Conservation (phyloP, 1,284 basidiomycete genomes). For the Leccinum cinnamomeum region DNA sequence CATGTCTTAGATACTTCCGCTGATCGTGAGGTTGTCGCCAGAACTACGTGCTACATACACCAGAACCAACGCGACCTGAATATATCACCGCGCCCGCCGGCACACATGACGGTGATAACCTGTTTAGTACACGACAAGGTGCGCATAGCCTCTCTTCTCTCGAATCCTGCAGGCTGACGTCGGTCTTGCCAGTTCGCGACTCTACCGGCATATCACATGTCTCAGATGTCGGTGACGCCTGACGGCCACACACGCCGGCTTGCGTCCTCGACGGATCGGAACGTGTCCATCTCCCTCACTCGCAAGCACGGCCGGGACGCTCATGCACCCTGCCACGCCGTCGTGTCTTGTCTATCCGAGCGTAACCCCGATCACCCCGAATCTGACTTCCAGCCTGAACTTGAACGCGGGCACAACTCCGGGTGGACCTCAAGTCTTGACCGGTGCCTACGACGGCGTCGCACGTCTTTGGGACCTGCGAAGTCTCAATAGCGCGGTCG, state of each 20-base stretch:
- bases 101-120: no score
- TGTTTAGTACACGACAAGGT: no score
- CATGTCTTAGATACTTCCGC: no score
- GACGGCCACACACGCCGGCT: conserved; percentile 46
- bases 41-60: no score
- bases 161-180: no score
- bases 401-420: not conserved
- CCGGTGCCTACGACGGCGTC: conserved; percentile 81
- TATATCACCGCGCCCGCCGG: no score
- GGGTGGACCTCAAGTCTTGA: conserved; percentile 55
- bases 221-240: conserved; percentile 33
- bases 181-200: no score
- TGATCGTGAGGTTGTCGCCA: no score
- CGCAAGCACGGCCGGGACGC: conserved; percentile 47
- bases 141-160: no score
- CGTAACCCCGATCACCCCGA: conserved; percentile 10
- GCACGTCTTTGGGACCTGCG: conserved; percentile 88
- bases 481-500: conserved; percentile 60
- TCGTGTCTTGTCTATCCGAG: conserved; percentile 61
- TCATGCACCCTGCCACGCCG: conserved; percentile 74
- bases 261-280: conserved; percentile 68
- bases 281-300: conserved; percentile 52
- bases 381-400: not conserved
- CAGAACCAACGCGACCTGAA: no score
- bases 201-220: no score